These are phyloP conservation scores for Graphilbum sp. DNA, from an alignment of 2,329 filamentous ascomycete genomes.

Conservation along the genomic window DNA sequence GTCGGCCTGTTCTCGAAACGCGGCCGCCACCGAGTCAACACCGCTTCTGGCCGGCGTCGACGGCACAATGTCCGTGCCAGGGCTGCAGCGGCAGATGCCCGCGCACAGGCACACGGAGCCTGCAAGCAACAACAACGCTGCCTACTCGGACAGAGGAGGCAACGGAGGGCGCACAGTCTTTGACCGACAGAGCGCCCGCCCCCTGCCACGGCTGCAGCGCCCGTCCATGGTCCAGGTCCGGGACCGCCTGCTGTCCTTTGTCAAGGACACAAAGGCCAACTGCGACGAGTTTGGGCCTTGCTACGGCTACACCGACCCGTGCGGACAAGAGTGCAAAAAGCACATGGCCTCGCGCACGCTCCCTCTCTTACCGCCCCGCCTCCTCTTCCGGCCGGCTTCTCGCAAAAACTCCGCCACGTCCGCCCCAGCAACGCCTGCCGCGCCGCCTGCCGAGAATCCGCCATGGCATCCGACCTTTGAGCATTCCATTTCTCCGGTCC, in stretches of 20 bases:
- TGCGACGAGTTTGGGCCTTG: conserved; percentile 46
- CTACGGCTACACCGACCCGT: conserved; percentile 48
- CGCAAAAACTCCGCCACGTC: conserved; percentile 9
- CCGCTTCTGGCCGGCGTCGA: conserved; percentile 24
- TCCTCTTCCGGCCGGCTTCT: not conserved
- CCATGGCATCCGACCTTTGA: conserved; percentile 1
- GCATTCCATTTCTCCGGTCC: too few relatives aligned
- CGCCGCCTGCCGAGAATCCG: not conserved
- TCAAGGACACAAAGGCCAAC: conserved; percentile 46
- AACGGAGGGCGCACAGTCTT: too few relatives aligned
- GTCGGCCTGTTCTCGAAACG: not conserved
- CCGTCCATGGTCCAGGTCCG: conserved; percentile 39
- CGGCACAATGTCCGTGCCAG: conserved; percentile 9
- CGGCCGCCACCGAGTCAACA: conserved; percentile 25
- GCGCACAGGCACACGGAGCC: conserved; percentile 1
- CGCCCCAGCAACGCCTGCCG: not conserved
- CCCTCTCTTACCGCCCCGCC: not conserved
- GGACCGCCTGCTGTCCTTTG: conserved; percentile 44
- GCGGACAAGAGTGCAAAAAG: conserved; percentile 49
- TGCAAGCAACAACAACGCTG: not conserved
- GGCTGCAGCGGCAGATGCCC: conserved; percentile 14
- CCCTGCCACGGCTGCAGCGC: conserved; percentile 19
- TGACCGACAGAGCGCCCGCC: not conserved
- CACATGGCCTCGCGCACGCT: conserved; percentile 29
- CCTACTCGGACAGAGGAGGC: too few relatives aligned